phyloP scores from a whole-genome alignment of 768 basidiomycete species.

The Dioszegia hungarica region DNA sequence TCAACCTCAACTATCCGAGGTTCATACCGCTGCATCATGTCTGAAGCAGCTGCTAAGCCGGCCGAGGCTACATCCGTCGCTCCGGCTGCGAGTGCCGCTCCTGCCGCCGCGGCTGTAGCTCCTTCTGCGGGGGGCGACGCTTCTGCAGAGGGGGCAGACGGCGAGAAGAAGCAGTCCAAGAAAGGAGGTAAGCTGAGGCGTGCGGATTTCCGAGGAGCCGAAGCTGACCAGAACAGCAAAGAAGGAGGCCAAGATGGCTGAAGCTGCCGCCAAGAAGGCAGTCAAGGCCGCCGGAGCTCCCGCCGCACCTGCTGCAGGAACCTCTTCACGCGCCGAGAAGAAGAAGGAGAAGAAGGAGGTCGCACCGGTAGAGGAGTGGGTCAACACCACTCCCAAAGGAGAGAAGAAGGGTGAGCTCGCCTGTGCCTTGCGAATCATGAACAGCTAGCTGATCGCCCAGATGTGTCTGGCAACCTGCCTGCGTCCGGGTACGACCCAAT shows the following conservation, averaged over 20 bases:
- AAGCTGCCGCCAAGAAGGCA: conserved; percentile 67
- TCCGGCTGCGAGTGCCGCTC: conserved; percentile 12
- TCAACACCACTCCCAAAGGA: conserved; percentile 82
- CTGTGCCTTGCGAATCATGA: no score
- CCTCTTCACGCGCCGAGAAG: conserved; percentile 53
- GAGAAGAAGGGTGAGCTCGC: conserved; percentile 77
- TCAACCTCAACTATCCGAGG: background rate
- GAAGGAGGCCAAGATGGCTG: background rate
- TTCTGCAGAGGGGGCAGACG: conserved; percentile 1
- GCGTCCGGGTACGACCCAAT: conserved; percentile 84
- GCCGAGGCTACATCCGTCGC: conserved; percentile 15
- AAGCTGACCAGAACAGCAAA: background rate
- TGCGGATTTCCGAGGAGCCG: background rate
- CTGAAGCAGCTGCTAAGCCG: background rate
- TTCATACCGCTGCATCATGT: background rate
- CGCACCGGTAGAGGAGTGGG: conserved; percentile 60
- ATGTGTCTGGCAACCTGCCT: conserved; percentile 80
- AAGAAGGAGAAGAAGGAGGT: conserved; percentile 68
- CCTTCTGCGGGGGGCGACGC: conserved; percentile 11
- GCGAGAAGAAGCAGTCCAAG: conserved; percentile 15
- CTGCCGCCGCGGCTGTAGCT: conserved; percentile 2
- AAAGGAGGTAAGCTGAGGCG: conserved; percentile 11
- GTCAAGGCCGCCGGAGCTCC: conserved; percentile 58
- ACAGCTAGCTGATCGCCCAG: conserved; percentile 51
- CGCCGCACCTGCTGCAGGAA: conserved; percentile 40